phyloP scores from a whole-genome alignment of 352 stramenopile species.

The Globisporangium alternatum region DNA sequence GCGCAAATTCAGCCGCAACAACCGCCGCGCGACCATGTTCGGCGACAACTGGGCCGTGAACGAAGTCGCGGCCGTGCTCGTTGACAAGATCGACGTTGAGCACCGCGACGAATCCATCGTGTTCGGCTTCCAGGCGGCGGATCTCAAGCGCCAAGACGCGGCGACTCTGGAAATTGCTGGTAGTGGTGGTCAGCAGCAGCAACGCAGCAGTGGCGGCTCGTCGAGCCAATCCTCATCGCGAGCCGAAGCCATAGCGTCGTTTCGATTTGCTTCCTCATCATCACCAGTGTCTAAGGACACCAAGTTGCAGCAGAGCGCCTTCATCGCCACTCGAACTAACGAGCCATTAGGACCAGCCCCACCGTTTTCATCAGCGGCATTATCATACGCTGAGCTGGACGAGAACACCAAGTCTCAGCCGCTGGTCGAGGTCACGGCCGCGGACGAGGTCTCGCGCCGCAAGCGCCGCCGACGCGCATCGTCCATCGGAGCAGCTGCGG shows the following conservation, averaged over 20 bases:
- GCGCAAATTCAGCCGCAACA: conserved; percentile 6
- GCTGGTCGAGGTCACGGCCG: neutral
- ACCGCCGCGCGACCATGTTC: conserved; percentile 7
- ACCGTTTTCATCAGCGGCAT: neutral
- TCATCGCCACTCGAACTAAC: neutral
- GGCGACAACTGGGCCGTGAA: conserved; percentile 4
- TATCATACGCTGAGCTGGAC: neutral
- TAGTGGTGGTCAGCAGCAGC: neutral
- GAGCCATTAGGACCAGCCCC: neutral
- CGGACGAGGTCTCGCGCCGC: neutral
- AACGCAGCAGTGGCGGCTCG: neutral
- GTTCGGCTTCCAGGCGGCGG: conserved; percentile 8
- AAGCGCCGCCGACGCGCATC: neutral
- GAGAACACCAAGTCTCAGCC: neutral
- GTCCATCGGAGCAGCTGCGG: neutral
- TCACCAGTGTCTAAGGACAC: neutral
- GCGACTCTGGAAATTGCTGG: no score
- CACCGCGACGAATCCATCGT: conserved; percentile 2
- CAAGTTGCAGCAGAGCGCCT: neutral
- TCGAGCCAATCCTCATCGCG: neutral
- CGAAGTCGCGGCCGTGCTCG: conserved; percentile 1
- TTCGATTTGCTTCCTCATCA: neutral
- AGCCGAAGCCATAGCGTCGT: neutral
- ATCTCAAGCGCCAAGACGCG: neutral
- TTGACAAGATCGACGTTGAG: conserved; percentile 4